phyloP scores from a whole-genome alignment of 2,329 filamentous ascomycete species.

The Parastagonospora nodorum region DNA sequence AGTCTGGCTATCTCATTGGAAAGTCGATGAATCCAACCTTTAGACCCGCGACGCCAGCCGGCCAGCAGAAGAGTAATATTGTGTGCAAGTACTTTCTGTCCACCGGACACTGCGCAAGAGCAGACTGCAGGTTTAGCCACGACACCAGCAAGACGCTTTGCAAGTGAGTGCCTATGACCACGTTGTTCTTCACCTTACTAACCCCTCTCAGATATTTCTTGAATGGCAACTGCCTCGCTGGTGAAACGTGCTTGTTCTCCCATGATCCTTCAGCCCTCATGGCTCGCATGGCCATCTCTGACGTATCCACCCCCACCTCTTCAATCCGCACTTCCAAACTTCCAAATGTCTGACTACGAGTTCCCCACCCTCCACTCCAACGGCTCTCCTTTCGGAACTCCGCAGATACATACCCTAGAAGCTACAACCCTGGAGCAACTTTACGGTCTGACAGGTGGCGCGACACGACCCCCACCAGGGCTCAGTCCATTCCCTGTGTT shows the following conservation, averaged over 20 bases:
- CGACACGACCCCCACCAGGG: constrained; percentile 68
- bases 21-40: constrained; percentile 81
- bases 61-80: constrained; percentile 79
- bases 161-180: constrained; percentile 71
- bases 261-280: constrained; percentile 90
- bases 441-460: constrained; percentile 41
- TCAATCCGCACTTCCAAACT: constrained; percentile 66
- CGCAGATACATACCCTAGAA: constrained; percentile 48
- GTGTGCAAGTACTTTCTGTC: constrained; percentile 98
- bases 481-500: constrained; percentile 66
- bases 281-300: constrained; percentile 78
- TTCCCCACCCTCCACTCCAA: constrained; percentile 74
- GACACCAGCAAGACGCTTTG: constrained; percentile 94
- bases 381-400: constrained; percentile 49
- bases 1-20: constrained; percentile 77
- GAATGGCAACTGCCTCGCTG: constrained; percentile 91
- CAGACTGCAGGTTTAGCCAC: constrained; percentile 96
- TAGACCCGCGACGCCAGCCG: constrained; percentile 75
- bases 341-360: constrained; percentile 82
- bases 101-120: constrained; percentile 91
- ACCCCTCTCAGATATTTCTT: constrained; percentile 77
- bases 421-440: constrained; percentile 50
- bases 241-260: constrained; percentile 93
- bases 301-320: constrained; percentile 66
- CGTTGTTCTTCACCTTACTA: constrained; percentile 29